Evolutionary conservation across 371 early-diverging fungal species (phyloP), one percentile per base, ranked within the genome.

Genomic region (Cokeromyces recurvatus): DNA sequence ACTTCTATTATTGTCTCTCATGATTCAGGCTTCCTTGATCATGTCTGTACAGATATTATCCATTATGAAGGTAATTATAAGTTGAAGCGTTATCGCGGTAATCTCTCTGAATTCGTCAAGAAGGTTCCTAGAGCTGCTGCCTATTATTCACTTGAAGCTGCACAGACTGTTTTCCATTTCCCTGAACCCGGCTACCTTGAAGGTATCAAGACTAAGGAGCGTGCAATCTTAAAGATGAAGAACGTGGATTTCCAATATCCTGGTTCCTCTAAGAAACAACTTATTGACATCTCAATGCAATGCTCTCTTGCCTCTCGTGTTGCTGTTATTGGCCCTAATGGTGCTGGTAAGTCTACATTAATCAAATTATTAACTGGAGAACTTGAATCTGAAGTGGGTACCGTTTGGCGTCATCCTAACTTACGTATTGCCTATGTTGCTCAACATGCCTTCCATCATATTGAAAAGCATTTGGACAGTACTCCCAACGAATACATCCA

Each of bases 1-100:
- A 91, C 91, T 2, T 81, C 77, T 38, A 74, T 94, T 56, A 82
- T 93, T 52, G 91, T 94, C 9, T 91, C 91, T 23, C 94, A 94
- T 78, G 92, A 92, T 72, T 85, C 86, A 36, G 77, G 80, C 32
- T 94, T 94, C 77, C 70, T 94, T 27, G 89, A 93, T 75, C 81
- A 82, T 44, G 83, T 86, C 31, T 87, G 87, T 66, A 86, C 87
- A 36, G 79, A 90, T 53, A 90, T 90, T 45, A 70, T 90, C 40
- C 91, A 91, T 62, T 86, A 84, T 62, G 86, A 80, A 59, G 35
- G 35, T 34, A 71, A 71, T 57, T 73, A 68, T 58, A 81, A 90
- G 72, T 72, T 89, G 56, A 85, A 86, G 78, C 75, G 74, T 57
- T 91, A 87, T 74, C 73, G 69, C 46, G 92, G 94, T 48, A 91